Base-by-base conservation (phyloP, 2,329 filamentous ascomycete genomes). In the Arthrobotrys pseudoclavata region DNA sequence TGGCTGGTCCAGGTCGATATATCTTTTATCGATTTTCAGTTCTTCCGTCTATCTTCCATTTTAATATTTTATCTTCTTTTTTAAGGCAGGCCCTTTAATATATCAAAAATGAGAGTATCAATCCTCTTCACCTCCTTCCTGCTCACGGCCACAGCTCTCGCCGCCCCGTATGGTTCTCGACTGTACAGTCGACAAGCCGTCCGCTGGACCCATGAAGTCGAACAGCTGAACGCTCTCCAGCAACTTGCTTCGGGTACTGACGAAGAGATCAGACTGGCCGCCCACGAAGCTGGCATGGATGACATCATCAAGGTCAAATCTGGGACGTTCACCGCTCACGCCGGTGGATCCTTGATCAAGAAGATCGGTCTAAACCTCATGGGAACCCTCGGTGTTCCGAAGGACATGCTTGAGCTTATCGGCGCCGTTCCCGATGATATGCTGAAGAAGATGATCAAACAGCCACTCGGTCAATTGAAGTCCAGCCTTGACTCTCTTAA, bases 1-100 rank as follows among this genome's bases (percentile, higher is more conserved):
- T 64, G 69, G 69, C 69, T 62, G 69, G 60, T 18, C 69, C 69
- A 64, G 69, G 61, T 72, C 69, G 69, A 72, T 72, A 72, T 72
- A 55, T 61, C 34, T 18, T 31, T 72, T 63, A 53, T 66, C 69
- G 31, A 66, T 72, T 60, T 66, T 66, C 5, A 34, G 12, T 34
- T 34, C 31, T 34, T 12, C 47, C 42, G 3, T 47, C 1, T n/a
- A 40, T 42, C 24, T 42, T 26, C 7, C 24, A 9, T 15, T 60
- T 45, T 18, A 40, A 40, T 42, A 13, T 12, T 62, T 62, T 18
- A 1, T 50, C 13, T 50, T 24, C 10, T 24, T 50, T 48, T 31
- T 66, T 24, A 66, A 66, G 69, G 69, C 69, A 57, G 69, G 69
- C 5, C 61, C 57, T 72, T 48, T n/a, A 26, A 10, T 42, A 55